Percentiles rank a stretch among this genome's conserved stretches.
Evolutionary conservation across 2,329 filamentous ascomycete species (phyloP).

Genomic region (Cladosporium sp.): DNA sequence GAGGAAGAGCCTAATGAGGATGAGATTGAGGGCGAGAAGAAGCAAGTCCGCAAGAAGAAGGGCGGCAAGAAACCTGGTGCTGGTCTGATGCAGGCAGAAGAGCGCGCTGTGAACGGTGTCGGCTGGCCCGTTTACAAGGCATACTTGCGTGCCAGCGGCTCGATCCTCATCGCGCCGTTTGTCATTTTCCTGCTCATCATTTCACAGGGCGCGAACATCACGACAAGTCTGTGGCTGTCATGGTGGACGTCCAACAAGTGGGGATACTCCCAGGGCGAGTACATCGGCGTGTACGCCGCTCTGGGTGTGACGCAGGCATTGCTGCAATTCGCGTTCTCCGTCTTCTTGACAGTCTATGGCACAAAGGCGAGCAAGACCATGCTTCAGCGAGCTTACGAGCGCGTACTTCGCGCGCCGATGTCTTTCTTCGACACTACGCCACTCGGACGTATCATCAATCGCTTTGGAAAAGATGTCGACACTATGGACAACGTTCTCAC

Average conservation of each 20-base stretch:
- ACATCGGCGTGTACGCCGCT: conserved; percentile 64
- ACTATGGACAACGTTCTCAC: conserved; percentile 92
- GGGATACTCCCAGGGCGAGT: conserved; percentile 56
- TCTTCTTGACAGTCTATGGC: conserved; percentile 71
- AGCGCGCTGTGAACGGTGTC: conserved; percentile 70
- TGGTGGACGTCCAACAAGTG: conserved; percentile 87
- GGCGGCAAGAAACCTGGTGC: conserved; percentile 51
- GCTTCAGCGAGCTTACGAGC: conserved; percentile 72
- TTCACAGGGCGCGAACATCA: conserved; percentile 79
- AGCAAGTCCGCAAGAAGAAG: conserved; percentile 49
- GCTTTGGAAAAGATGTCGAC: conserved; percentile 92
- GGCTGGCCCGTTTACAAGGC: conserved; percentile 74
- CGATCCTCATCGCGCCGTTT: conserved; percentile 61
- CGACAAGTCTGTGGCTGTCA: conserved; percentile 85
- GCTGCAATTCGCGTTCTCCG: conserved; percentile 76
- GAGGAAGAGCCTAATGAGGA: conserved; percentile 46
- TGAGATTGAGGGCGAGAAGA: conserved; percentile 54
- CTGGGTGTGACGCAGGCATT: conserved; percentile 68
- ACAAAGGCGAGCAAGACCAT: conserved; percentile 79
- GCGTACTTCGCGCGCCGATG: conserved; percentile 68
- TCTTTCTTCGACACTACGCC: conserved; percentile 97
- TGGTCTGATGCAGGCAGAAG: conserved; percentile 68
- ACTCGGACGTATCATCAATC: conserved; percentile 89
- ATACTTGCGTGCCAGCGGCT: conserved; percentile 73
- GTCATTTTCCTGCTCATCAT: conserved; percentile 63